Evolutionary conservation across 139 green algal genomes (phyloP).

Genomic region (Coelastrella sp.): DNA sequence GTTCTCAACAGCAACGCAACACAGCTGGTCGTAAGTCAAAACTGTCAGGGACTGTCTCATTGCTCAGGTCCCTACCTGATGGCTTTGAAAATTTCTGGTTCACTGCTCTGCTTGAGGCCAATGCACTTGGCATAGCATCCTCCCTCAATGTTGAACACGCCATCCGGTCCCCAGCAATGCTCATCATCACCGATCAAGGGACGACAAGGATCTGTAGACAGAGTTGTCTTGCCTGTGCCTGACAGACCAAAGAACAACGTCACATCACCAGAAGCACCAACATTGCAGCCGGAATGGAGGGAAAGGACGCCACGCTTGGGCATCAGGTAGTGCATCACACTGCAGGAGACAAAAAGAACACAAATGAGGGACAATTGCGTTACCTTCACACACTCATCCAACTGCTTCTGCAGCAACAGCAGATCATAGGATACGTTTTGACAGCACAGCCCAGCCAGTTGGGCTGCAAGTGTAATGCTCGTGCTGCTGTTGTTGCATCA

Average conservation of each 20-base stretch:
- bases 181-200: constrained; percentile 95
- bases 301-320: constrained; percentile 87
- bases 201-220: constrained; percentile 79
- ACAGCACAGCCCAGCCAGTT: too few species aligned
- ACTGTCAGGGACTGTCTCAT: background rate
- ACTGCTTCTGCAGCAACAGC: too few species aligned
- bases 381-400: too few species aligned
- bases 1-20: too few species aligned
- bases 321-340: constrained; percentile 94
- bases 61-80: constrained; percentile 64
- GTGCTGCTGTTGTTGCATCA: background rate
- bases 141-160: constrained; percentile 65
- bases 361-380: too few species aligned
- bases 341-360: too few species aligned
- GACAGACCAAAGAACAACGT: constrained; percentile 90
- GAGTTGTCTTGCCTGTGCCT: constrained; percentile 87
- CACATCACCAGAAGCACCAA: constrained; percentile 76
- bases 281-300: constrained; percentile 93
- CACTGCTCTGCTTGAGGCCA: constrained; percentile 75
- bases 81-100: constrained; percentile 94
- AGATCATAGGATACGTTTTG: too few species aligned
- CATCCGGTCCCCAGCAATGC: constrained; percentile 91
- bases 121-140: constrained; percentile 98
- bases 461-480: too few species aligned
- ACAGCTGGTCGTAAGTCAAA: background rate